Evolutionary conservation across 805 yeast genomes (phyloP).

Genomic region (Clavispora asparagi): DNA sequence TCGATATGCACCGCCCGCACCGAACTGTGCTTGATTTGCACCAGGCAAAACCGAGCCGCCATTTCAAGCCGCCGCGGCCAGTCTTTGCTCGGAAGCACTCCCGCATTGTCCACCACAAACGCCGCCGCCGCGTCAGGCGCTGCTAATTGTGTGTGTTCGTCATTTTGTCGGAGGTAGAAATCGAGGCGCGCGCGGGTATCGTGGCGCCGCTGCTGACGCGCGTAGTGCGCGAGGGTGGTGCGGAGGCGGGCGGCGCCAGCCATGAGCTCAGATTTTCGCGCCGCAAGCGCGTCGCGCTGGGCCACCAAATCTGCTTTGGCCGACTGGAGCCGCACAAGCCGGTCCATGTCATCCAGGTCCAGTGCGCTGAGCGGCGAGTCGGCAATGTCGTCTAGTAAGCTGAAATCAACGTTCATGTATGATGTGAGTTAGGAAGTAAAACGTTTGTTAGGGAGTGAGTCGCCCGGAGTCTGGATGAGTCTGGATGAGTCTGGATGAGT

Average conservation of each 20-base stretch:
- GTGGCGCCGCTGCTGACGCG: constrained; percentile 9
- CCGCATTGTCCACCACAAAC: constrained; percentile 18
- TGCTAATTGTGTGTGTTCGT: constrained; percentile 7
- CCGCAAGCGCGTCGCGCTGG: constrained; percentile 7
- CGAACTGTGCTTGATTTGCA: background rate
- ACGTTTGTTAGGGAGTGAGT: background rate
- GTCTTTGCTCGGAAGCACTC: constrained; percentile 32
- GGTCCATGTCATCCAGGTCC: constrained; percentile 7
- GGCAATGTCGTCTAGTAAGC: constrained; percentile 1
- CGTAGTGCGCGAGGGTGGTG: constrained; percentile 6
- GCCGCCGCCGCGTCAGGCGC: constrained; percentile 10
- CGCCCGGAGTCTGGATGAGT: no score
- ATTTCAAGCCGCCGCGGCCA: constrained; percentile 24
- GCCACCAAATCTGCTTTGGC: constrained; percentile 8
- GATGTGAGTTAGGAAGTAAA: background rate
- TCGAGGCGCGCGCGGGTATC: constrained; percentile 13
- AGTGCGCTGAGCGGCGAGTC: constrained; percentile 2
- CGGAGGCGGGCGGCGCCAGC: constrained; percentile 7
- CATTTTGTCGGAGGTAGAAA: constrained; percentile 13
- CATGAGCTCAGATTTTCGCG: constrained; percentile 3
- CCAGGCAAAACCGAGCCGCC: constrained; percentile 23
- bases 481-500: no score
- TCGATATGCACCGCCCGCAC: background rate
- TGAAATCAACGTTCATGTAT: constrained; percentile 3
- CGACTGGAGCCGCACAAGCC: constrained; percentile 10